A percentile compares a stretch with the other conserved stretches of the same genome.
Evolutionary conservation across 305 asterid species (phyloP).

Genomic region (Fraxinus ornus): DNA sequence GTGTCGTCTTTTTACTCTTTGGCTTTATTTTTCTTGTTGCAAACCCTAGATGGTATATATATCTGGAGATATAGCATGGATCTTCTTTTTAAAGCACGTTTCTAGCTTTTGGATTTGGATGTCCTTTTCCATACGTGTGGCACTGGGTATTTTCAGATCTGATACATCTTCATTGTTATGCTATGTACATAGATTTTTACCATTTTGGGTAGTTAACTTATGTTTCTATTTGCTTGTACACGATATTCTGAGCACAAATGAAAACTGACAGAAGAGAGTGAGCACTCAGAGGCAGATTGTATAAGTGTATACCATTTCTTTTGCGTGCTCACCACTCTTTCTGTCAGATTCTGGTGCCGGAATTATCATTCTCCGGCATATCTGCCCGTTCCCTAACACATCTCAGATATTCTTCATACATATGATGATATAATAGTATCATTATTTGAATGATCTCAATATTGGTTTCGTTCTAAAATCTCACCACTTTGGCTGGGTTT

Average conservation of each 20-base stretch:
- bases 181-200: neutral
- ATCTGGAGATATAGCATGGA: neutral
- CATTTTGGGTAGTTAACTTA: neutral
- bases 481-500: neutral
- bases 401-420: neutral
- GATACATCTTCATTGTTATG: neutral
- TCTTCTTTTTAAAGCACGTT: neutral
- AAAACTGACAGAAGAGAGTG: conserved; percentile 15
- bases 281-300: conserved; percentile 10
- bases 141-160: neutral
- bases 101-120: neutral
- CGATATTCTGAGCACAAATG: neutral
- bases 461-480: neutral
- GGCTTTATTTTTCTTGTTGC: neutral
- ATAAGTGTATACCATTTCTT: neutral
- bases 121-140: neutral
- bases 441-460: neutral
- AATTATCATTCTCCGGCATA: neutral
- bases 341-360: neutral
- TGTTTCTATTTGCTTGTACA: neutral
- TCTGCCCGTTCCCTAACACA: neutral
- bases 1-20: neutral
- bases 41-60: neutral
- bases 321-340: conserved; percentile 8
- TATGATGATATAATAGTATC: neutral